A percentile compares a stretch with the other conserved stretches of the same genome.
Conservation (phyloP, 2,329 filamentous ascomycete species). For the Cladosporium sp. region DNA sequence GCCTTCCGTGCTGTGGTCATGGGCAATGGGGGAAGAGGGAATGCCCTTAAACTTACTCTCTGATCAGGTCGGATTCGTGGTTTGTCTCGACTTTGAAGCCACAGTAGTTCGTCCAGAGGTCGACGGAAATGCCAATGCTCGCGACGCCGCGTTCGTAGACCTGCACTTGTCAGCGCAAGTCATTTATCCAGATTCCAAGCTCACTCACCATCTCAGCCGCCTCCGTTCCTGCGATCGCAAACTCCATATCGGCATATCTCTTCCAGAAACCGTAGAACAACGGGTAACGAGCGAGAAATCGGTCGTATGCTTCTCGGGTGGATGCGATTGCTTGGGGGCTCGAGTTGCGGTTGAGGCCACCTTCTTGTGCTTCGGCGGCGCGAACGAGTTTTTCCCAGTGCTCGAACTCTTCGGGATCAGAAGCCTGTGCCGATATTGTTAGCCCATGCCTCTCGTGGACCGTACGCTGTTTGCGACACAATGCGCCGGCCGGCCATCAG, state of each 20-base stretch:
- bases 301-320: conserved; percentile 81
- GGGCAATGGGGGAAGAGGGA: conserved; percentile 51
- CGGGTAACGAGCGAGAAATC: conserved; percentile 89
- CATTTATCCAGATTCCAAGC: too few species aligned
- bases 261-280: conserved; percentile 99
- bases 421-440: conserved; percentile 37
- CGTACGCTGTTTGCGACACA: background rate
- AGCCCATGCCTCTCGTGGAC: background rate
- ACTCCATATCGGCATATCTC: conserved; percentile 96
- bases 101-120: conserved; percentile 96
- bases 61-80: conserved; percentile 87
- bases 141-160: conserved; percentile 93
- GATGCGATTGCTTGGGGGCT: conserved; percentile 87
- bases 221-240: conserved; percentile 93
- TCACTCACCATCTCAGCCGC: conserved; percentile 83
- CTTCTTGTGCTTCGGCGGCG: conserved; percentile 77
- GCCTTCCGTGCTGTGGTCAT: conserved; percentile 17
- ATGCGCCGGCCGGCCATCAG: background rate
- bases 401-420: conserved; percentile 85
- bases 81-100: conserved; percentile 96
- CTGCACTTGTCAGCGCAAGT: conserved; percentile 40
- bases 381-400: conserved; percentile 89
- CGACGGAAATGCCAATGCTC: conserved; percentile 86
- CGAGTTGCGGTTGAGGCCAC: conserved; percentile 92
- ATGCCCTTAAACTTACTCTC: conserved; percentile 90